Evolutionary conservation across 2,329 filamentous ascomycete species (phyloP), one percentile per base, ranked within the genome.

Genomic region (Oidium heveae): DNA sequence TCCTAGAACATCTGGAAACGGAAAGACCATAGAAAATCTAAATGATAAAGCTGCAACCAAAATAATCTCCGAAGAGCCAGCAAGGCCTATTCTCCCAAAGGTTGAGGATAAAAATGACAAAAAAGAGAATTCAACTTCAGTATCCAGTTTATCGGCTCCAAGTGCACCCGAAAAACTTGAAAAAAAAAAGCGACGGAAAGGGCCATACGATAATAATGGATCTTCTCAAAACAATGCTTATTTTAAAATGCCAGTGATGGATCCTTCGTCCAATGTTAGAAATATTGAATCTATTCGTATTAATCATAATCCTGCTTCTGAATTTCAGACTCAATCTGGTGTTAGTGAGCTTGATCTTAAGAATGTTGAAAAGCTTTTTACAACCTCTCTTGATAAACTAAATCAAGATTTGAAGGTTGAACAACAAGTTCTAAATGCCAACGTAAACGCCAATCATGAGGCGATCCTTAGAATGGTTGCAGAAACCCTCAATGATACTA

Each of bases 141-240:
- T 63, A 52, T 59, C 60, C 46, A 61, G 59, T 47, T 60, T 60
- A 16, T 44, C 59, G 13, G 12, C 32, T 54, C 52, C 60, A 12
- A 62, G 56, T 43, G 59, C 61, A 28, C 59, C 68, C 0, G 80
- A 84, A 58, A 82, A 79, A 67, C 61, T 69, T 0, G 82, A 86
- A 61, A 75, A 75, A 63, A 78, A 75, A 41, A 84, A 81, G 70
- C 85, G 76, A 63, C 75, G 86, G 72, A 89, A 86, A 72, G 75
- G 73, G 57, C 71, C 70, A 56, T 66, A 68, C 54, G 56, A 56
- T 12, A 58, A 57, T 49, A 44, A 56, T 41, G 47, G 56, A 28
- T 43, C 58, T 33, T 54, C 59, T 57, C 58, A 60, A 18, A 43
- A 53, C 55, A 53, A 52, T 46, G 56, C 61, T 55, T 47, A 57